Evolutionary conservation across 352 stramenopile species (phyloP).

Genomic region (Pythium insidiosum): DNA sequence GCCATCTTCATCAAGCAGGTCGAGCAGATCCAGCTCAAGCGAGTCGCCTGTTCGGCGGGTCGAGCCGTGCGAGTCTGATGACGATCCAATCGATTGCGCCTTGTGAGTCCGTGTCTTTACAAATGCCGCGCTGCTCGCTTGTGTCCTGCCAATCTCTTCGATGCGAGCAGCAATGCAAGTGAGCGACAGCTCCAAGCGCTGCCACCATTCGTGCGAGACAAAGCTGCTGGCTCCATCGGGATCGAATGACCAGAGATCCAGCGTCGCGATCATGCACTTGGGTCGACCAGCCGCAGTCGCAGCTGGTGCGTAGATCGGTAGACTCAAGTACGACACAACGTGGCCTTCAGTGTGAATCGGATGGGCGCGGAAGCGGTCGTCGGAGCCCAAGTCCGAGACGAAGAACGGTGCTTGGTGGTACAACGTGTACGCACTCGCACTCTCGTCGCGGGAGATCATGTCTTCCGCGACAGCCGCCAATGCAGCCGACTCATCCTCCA

Average conservation of each 20-base stretch:
- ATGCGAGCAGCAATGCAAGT: constrained; percentile 33
- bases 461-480: constrained; percentile 45
- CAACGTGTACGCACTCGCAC: constrained; percentile 57
- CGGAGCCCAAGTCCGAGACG: constrained; percentile 44
- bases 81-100: constrained; percentile 46
- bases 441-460: constrained; percentile 50
- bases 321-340: constrained; percentile 52
- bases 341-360: constrained; percentile 54
- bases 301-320: constrained; percentile 48
- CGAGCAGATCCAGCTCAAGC: constrained; percentile 43
- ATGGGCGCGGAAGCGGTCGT: constrained; percentile 59
- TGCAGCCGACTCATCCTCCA: constrained; percentile 22
- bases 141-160: constrained; percentile 26
- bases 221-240: constrained; percentile 41
- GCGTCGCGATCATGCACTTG: constrained; percentile 51
- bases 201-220: constrained; percentile 55
- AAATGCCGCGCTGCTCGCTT: constrained; percentile 31
- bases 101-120: constrained; percentile 30
- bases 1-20: constrained; percentile 51
- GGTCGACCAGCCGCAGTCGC: background rate
- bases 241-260: constrained; percentile 61
- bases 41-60: constrained; percentile 56
- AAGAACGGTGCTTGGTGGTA: constrained; percentile 65
- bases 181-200: constrained; percentile 22
- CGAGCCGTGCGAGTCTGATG: constrained; percentile 40